These are phyloP conservation scores for Acanthochlamys bracteata DNA, from an alignment of 106 monocot species.

Conservation along the genomic window DNA sequence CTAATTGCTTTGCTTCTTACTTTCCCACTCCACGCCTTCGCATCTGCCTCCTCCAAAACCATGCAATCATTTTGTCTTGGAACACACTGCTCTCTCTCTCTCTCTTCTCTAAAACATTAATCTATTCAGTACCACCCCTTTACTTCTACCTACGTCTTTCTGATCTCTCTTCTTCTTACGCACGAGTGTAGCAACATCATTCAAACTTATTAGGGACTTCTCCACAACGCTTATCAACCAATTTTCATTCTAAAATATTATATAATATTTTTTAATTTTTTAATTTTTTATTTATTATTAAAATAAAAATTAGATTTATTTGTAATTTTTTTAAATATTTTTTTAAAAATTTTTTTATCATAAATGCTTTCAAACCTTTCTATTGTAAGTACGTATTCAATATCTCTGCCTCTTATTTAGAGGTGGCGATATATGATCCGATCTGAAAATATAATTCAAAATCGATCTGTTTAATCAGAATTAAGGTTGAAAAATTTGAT, in stretches of 20 bases:
- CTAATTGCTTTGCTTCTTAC: constrained; percentile 1
- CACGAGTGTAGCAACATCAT: background rate
- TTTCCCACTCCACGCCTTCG: constrained; percentile 50
- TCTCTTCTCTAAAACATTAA: background rate
- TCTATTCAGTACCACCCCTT: constrained; percentile 7
- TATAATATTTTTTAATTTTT: background rate
- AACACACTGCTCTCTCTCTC: constrained; percentile 34
- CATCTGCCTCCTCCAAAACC: constrained; percentile 27
- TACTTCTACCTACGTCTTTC: background rate
- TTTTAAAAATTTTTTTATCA: no score
- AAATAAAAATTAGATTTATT: no score
- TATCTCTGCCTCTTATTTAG: no score
- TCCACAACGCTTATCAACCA: constrained; percentile 3
- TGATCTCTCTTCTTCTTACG: background rate
- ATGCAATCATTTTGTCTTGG: constrained; percentile 80
- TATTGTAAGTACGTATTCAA: no score
- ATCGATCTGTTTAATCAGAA: no score
- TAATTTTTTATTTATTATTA: no score
- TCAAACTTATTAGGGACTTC: background rate
- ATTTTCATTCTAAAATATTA: background rate
- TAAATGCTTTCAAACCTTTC: no score
- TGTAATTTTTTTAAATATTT: no score
- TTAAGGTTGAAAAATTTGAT: no score
- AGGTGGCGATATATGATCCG: no score
- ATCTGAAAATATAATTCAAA: no score